Conservation (phyloP, 2,329 filamentous ascomycete species). For the Talaromyces sp. region DNA sequence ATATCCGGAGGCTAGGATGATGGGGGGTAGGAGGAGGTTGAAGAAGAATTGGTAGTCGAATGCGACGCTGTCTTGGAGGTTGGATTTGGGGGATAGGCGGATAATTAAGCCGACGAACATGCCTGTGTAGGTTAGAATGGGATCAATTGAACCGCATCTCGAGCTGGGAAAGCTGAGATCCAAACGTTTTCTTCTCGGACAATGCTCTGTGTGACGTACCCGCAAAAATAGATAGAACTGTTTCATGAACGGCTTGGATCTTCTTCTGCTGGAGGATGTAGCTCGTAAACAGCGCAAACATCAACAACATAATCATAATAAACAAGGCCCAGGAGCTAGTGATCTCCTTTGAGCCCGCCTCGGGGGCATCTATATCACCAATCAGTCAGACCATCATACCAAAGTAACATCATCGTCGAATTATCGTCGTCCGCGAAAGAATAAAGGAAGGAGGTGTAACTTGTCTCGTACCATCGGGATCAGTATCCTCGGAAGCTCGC, state of each 20-base stretch:
- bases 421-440: neutral
- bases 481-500: constrained; percentile 41
- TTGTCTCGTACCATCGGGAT: constrained; percentile 42
- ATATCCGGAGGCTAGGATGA: constrained; percentile 95
- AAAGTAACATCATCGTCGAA: neutral
- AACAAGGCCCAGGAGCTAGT: constrained; percentile 96
- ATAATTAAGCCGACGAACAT: constrained; percentile 94
- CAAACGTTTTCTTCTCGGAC: too few relatives aligned
- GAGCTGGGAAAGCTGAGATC: too few relatives aligned
- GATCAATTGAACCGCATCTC: neutral
- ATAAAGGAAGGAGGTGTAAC: constrained; percentile 5
- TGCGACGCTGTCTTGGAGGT: constrained; percentile 86
- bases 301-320: constrained; percentile 92
- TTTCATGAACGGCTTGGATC: constrained; percentile 97
- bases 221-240: constrained; percentile 96
- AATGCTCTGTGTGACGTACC: constrained; percentile 54
- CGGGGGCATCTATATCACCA: constrained; percentile 59
- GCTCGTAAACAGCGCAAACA: constrained; percentile 92
- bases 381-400: neutral
- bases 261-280: constrained; percentile 96
- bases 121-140: constrained; percentile 54
- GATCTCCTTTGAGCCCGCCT: constrained; percentile 89
- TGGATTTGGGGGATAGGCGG: constrained; percentile 76
- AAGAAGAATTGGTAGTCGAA: constrained; percentile 99
- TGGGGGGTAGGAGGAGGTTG: constrained; percentile 96